Conservation (phyloP, 2,329 filamentous ascomycete species). For the Fusarium odoratissimum region DNA sequence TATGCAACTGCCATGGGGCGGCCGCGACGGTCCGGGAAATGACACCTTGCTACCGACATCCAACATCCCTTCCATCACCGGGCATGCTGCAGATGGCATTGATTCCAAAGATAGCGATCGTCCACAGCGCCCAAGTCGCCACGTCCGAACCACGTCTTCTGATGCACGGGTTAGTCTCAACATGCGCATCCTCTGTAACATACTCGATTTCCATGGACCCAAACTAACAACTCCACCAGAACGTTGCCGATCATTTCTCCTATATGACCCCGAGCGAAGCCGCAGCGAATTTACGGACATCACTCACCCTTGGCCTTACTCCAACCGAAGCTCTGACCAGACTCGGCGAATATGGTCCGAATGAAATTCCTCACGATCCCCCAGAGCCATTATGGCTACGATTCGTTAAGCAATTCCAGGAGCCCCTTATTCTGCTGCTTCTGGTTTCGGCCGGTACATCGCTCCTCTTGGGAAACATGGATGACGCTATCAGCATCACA, state of each 20-base stretch:
- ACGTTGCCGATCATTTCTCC: conserved; percentile 69
- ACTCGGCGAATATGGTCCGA: conserved; percentile 84
- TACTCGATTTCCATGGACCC: neutral
- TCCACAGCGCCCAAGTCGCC: conserved; percentile 48
- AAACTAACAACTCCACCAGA: conserved; percentile 51
- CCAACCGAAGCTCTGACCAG: conserved; percentile 84
- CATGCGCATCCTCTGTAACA: neutral
- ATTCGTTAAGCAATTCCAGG: conserved; percentile 96
- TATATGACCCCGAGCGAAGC: conserved; percentile 82
- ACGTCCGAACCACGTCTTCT: conserved; percentile 63
- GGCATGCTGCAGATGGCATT: conserved; percentile 41
- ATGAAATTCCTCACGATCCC: conserved; percentile 93
- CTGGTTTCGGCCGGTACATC: conserved; percentile 90
- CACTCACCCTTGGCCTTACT: conserved; percentile 83
- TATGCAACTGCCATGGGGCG: conserved; percentile 55
- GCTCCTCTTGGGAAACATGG: conserved; percentile 89
- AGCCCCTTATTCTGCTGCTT: conserved; percentile 92
- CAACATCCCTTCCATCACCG: conserved; percentile 50
- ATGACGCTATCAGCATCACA: conserved; percentile 95
- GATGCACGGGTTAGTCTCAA: conserved; percentile 63
- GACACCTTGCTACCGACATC: conserved; percentile 51
- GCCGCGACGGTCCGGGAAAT: conserved; percentile 47
- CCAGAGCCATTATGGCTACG: conserved; percentile 95
- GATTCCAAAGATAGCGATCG: conserved; percentile 45
- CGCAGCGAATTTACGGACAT: conserved; percentile 81